Evolutionary conservation across 768 basidiomycete genomes (phyloP), one percentile per base, ranked within the genome.

Genomic region (Tylopilus vinaceipallidus): DNA sequence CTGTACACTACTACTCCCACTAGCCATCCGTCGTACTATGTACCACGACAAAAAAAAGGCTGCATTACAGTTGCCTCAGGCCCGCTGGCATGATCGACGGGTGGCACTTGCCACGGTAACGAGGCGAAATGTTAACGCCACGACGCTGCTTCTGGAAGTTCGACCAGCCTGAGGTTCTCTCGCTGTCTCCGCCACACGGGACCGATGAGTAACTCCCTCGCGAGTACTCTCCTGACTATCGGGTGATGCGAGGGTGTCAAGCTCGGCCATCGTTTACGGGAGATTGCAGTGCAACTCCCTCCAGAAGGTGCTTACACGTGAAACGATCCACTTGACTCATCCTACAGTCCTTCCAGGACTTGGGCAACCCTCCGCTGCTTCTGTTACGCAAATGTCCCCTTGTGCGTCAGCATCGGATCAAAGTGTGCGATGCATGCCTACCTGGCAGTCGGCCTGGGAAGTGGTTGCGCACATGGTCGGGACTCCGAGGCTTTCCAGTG

Each of bases 381-480:
- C 87, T 90, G 62, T 51, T 42, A 49, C 44, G 36, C 19, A 9
- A 48, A 45, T 37, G 29, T 24, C n/a, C 6, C 20, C n/a, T 20
- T 19, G 48, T 33, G 38, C 27, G 42, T 49, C 42, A 29, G n/a
- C 44, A 33, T 36, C 30, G 49, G 38, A 24, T 14, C 19, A 41
- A 16, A 14, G 4, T 16, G 16, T 36, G 34, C 23, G 36, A 51
- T 22, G 30, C 44, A 40, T 33, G 57, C 75, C 50, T 63, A 87
- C 88, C 75, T 88, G 76, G 70, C 77, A 68, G 54, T 83, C 78
- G 4, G 70, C 60, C 33, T 60, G 58, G 37, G 74, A 73, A 37
- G 60, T 66, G 3, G 85, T 82, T 12, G 72, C 66, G 61, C 79
- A 87, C 85, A 93, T 91, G 3, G 80, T 75, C 14, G 91, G 91